Conservation (phyloP, 2,329 filamentous ascomycete species). For the Simplicillium aogashimaense region DNA sequence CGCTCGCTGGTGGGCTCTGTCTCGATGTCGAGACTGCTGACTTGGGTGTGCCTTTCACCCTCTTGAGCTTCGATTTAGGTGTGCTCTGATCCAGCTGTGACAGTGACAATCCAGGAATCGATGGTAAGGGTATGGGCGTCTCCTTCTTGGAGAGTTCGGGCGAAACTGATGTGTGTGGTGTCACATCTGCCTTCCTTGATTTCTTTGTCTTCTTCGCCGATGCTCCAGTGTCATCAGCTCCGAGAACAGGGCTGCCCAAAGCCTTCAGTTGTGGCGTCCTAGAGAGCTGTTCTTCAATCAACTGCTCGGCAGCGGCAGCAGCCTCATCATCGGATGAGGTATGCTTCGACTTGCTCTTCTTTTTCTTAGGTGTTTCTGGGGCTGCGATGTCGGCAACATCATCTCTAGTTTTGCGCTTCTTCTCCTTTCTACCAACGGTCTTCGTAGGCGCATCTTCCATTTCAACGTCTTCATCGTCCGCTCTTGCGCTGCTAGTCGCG, state of each 20-base stretch:
- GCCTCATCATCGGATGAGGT: conserved; percentile 26
- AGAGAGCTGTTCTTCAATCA: conserved; percentile 18
- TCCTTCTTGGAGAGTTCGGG: conserved; percentile 10
- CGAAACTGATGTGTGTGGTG: neutral
- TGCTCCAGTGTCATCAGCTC: conserved; percentile 4
- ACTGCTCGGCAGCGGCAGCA: conserved; percentile 21
- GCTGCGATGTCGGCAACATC: conserved; percentile 7
- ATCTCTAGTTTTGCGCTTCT: conserved; percentile 18
- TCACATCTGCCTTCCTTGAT: neutral
- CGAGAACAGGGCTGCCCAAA: conserved; percentile 21
- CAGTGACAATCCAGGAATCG: conserved; percentile 14
- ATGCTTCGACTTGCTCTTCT: conserved; percentile 23
- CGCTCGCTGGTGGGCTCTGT: conserved; percentile 11
- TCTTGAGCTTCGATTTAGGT: conserved; percentile 20
- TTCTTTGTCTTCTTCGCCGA: conserved; percentile 6
- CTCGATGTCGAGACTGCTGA: conserved; percentile 6
- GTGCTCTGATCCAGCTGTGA: neutral
- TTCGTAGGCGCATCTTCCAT: conserved; percentile 30
- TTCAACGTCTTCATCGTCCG: conserved; percentile 34
- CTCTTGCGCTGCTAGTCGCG: conserved; percentile 26
- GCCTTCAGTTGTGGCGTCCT: conserved; percentile 16
- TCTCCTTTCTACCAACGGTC: conserved; percentile 20
- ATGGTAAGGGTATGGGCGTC: conserved; percentile 21
- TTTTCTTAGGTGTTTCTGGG: conserved; percentile 8
- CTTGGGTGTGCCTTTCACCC: conserved; percentile 15